Evolutionary conservation across 805 yeast genomes (phyloP), one percentile per base, ranked within the genome.

Genomic region (Kuraishia ogatae): DNA sequence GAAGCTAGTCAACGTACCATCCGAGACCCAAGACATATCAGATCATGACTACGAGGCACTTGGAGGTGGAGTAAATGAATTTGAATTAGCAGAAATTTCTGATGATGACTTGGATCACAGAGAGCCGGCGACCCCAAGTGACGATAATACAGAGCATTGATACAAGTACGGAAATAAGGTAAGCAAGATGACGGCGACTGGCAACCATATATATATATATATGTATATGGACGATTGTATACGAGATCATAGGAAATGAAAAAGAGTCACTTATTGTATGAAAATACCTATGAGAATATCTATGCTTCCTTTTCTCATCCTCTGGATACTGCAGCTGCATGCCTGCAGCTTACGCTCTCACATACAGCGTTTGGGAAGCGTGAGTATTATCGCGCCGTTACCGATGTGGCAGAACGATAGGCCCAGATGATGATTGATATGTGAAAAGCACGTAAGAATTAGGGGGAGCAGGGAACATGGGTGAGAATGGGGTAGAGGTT

Each of bases 1-100:
- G 57, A 67, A 64, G 52, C 62, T 83, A n/a, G 62, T 59, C 24
- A 77, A 66, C 49, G 69, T 66, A 43, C 47, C 61, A 17, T 47
- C 58, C 2, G n/a, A 17, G 10, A 35, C 17, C 17, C 4, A 3
- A 7, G 50, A 23, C 8, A 19, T 43, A 48, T 39, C 22, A 50
- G 50, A 17, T 26, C 54, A 26, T 43, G 58, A 49, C 28, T 53
- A 51, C 26, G 48, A 39, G 10, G 53, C 52, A 5, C 39, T 26
- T 17, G 57, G 54, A 26, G 43, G 43, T 3, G 43, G 43, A 3
- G 50, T 22, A 8, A 48, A 39, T 11, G 62, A 57, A 8, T 66
- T 66, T 52, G 70, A 67, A 56, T 55, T 67, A 48, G 64, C 65
- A n/a, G 63, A 62, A 51, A 56, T 65, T 19, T 61, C 64, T 6